Percentiles rank a stretch among this genome's conserved stretches.
phyloP scores from a whole-genome alignment of 495 filamentous ascomycete species.

The Cercophora sp. region DNA sequence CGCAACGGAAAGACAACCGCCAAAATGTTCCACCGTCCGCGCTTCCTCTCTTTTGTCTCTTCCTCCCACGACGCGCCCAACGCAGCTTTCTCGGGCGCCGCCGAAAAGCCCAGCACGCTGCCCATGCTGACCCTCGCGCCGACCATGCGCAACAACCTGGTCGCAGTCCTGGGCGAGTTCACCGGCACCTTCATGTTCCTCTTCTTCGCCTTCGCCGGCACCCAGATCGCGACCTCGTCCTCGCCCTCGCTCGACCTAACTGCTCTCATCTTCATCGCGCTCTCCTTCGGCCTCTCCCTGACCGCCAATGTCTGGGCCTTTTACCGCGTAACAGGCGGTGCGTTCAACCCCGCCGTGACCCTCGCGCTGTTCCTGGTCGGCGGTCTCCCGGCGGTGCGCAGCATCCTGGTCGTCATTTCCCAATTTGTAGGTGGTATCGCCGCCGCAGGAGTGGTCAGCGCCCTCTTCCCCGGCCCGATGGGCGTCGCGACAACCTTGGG shows the following conservation, averaged over 20 bases:
- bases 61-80: background rate
- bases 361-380: conserved; percentile 56
- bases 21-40: conserved; percentile 1
- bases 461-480: conserved; percentile 59
- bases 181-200: conserved; percentile 81
- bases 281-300: conserved; percentile 71
- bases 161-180: conserved; percentile 66
- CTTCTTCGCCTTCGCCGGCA: conserved; percentile 75
- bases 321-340: conserved; percentile 72
- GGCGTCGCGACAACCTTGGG: conserved; percentile 59
- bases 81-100: background rate
- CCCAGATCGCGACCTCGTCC: conserved; percentile 63
- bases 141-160: conserved; percentile 42
- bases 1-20: background rate
- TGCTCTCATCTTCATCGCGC: conserved; percentile 62
- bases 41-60: conserved; percentile 13
- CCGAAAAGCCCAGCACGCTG: conserved; percentile 2
- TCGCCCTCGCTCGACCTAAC: conserved; percentile 31
- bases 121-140: conserved; percentile 22
- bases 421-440: conserved; percentile 59
- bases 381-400: conserved; percentile 48
- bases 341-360: conserved; percentile 74
- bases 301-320: conserved; percentile 83
- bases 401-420: conserved; percentile 46
- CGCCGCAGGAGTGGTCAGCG: conserved; percentile 54